Conservation (phyloP, 805 yeast genomes). For the Pichia scutulata region DNA sequence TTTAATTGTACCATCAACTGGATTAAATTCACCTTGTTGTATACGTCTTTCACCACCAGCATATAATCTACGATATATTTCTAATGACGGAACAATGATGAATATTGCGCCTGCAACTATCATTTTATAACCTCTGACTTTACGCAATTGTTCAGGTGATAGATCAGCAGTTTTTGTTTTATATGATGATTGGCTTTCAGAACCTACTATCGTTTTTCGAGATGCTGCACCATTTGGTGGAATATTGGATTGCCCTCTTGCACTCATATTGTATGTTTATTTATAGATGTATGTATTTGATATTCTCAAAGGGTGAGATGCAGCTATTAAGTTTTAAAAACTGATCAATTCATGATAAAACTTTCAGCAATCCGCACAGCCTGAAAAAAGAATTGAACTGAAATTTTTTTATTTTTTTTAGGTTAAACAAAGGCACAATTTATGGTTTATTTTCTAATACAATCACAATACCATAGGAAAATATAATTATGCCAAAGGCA, state of each 20-base stretch:
- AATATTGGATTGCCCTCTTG: background rate
- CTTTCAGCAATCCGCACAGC: background rate
- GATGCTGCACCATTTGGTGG: constrained; percentile 2
- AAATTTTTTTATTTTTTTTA: background rate
- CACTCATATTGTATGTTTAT: background rate
- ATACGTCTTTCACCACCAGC: constrained; percentile 35
- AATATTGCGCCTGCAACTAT: constrained; percentile 27
- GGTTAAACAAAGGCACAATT: background rate
- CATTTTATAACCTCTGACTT: constrained; percentile 23
- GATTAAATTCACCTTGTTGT: constrained; percentile 38
- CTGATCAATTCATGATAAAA: background rate
- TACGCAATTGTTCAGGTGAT: constrained; percentile 18
- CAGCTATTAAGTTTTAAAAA: background rate
- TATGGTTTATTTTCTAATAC: background rate
- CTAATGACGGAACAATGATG: constrained; percentile 24
- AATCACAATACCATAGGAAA: background rate
- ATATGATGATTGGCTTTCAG: background rate
- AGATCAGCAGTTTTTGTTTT: constrained; percentile 10
- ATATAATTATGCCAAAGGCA: constrained; percentile 47
- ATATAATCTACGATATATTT: constrained; percentile 27
- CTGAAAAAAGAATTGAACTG: background rate
- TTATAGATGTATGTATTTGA: background rate
- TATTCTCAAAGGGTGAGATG: background rate
- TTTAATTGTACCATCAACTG: constrained; percentile 38
- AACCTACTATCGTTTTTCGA: background rate